These are phyloP conservation scores for Umbelopsis ramanniana DNA, from an alignment of 192 early-diverging fungal species.

Conservation along the genomic window DNA sequence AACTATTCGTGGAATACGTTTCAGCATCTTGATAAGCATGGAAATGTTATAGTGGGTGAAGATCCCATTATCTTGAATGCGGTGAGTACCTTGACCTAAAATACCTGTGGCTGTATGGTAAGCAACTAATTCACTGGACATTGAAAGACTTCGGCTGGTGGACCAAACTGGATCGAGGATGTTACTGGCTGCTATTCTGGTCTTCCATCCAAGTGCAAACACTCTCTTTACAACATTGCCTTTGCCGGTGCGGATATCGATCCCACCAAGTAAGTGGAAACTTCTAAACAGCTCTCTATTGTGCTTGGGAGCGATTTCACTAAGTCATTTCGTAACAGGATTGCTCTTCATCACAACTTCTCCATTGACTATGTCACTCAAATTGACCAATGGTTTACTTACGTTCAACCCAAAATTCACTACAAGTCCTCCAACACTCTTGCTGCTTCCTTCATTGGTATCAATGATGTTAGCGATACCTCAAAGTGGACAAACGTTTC, in stretches of 20 bases:
- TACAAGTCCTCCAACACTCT: slow-evolving; percentile 8
- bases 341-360: slow-evolving; percentile 4
- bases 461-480: slow-evolving; percentile 15
- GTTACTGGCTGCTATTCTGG: slow-evolving; percentile 2
- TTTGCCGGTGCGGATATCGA: slow-evolving; percentile 13
- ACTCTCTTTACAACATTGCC: slow-evolving; percentile 18
- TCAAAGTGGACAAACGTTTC: slow-evolving; percentile 3
- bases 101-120: background rate
- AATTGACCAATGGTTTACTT: slow-evolving; percentile 12
- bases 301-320: no score
- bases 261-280: background rate
- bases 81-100: background rate
- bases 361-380: slow-evolving; percentile 14
- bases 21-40: background rate
- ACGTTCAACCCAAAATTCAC: background rate
- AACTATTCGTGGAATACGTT: slow-evolving; percentile 14
- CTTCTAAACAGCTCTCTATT: background rate
- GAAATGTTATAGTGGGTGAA: background rate
- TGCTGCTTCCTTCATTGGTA: slow-evolving; percentile 13
- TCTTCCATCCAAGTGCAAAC: slow-evolving; percentile 5
- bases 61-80: slow-evolving; percentile 12
- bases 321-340: background rate
- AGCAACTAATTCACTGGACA: background rate
- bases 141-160: slow-evolving; percentile 15
- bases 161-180: slow-evolving; percentile 15